Base-by-base conservation (phyloP, 2,329 filamentous ascomycete genomes). In the Penicillium concentricum region DNA sequence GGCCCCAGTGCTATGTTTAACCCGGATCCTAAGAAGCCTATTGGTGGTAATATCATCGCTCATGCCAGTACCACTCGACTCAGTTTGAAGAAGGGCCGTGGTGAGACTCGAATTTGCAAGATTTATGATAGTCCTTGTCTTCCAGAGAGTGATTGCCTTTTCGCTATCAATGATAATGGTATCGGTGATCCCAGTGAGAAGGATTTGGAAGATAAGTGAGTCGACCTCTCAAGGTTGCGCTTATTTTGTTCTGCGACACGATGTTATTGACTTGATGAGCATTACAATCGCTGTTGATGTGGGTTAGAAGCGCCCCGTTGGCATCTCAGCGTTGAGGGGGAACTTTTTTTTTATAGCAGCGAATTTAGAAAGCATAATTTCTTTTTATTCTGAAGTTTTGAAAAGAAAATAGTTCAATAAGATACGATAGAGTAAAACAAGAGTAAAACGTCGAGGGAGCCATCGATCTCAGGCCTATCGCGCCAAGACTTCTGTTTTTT, bases 1-100 rank as follows among this genome's bases (percentile, higher is more conserved):
- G 94, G 94, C 3, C 92, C 93, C 30, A 93, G 89, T 70, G 87
- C 93, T 60, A 99, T 99, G 94, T 99, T 96, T 81, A 99, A 99
- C 67, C 94, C 95, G 0, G 95, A 99, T 70, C 94, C 94, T 8
- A 99, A 99, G 84, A 99, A 99, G 76, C 94, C 94, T 0, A 97
- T 99, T 72, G 94, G 94, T 65, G 94, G 94, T 62, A 97, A 99
- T 75, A 99, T 99, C 65, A 97, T 99, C 72, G 94, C 95, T 3
- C 94, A 99, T 74, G 92, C 94, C 51, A 96, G 91, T 70, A 99
- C 94, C 1, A 99, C 94, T 2, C 84, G 94, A 69, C 83, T 99
- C 67, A 97, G 92, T 69, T 75, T 99, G 72, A 97, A 96, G 80
- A 99, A 99, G 76, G 95, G 94, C 2, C 84, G 94, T 54, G 94